phyloP scores from a whole-genome alignment of 371 early-diverging fungal genomes.

The Homolaphlyctis polyrhiza region DNA sequence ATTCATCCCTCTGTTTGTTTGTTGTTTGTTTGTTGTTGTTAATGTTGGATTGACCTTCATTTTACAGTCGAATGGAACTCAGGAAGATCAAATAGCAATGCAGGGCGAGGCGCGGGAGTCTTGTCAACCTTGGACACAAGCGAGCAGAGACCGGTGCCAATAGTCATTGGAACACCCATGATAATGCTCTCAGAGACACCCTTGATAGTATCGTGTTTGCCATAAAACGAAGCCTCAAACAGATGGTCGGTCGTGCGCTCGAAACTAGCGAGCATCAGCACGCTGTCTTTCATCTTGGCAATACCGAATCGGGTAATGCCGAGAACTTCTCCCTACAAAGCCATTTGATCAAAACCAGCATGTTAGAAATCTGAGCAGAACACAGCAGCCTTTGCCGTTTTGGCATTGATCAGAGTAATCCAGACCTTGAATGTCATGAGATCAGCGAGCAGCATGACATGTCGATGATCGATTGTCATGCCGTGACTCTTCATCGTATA shows the following conservation, averaged over 20 bases:
- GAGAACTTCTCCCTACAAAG: constrained; percentile 83
- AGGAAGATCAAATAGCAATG: constrained; percentile 1
- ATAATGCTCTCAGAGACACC: constrained; percentile 99
- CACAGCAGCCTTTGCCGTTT: too few relatives aligned
- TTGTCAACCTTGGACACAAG: constrained; percentile 29
- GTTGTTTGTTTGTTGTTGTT: too few relatives aligned
- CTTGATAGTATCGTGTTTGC: constrained; percentile 85
- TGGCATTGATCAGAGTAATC: not conserved
- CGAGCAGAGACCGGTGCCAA: constrained; percentile 97
- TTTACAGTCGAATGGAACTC: not conserved
- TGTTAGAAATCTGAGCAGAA: not conserved
- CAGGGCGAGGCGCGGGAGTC: not conserved
- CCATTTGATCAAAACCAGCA: not conserved
- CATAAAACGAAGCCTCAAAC: constrained; percentile 95
- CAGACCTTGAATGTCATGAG: constrained; percentile 91
- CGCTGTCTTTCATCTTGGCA: constrained; percentile 97
- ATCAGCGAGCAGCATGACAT: constrained; percentile 97
- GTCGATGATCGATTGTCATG: constrained; percentile 97
- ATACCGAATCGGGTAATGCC: constrained; percentile 99
- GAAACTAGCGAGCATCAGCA: constrained; percentile 99
- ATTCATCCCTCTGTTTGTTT: too few relatives aligned
- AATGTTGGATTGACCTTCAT: too few relatives aligned
- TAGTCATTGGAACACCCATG: constrained; percentile 94
- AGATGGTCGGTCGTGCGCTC: constrained; percentile 99
- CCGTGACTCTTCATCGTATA: constrained; percentile 88